A percentile compares a stretch with the other conserved stretches of the same genome.
Evolutionary conservation across 1,284 basidiomycete species (phyloP).

Genomic region (Psilocybe mexicana): DNA sequence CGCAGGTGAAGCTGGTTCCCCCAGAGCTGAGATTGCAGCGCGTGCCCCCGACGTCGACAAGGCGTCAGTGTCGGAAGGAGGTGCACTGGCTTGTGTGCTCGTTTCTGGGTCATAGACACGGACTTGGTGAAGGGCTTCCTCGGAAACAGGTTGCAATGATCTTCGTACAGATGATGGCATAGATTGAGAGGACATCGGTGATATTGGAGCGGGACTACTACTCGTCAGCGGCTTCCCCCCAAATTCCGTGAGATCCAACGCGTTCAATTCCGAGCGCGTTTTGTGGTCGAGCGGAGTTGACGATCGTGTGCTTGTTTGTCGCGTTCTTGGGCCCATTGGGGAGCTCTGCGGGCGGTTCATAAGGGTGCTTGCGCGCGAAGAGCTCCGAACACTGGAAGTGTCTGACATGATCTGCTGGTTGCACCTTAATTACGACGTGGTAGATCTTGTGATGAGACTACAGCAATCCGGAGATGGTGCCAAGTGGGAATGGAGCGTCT

Average conservation of each 20-base stretch:
- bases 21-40: neutral
- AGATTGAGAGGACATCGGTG: conserved; percentile 7
- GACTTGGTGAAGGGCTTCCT: conserved; percentile 12
- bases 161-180: conserved; percentile 10
- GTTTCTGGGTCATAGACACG: conserved; percentile 5
- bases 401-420: conserved; percentile 28
- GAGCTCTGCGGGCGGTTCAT: conserved; percentile 29
- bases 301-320: conserved; percentile 20
- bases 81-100: neutral
- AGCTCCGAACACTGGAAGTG: conserved; percentile 26
- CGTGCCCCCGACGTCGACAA: neutral
- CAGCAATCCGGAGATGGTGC: neutral
- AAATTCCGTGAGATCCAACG: conserved; percentile 17
- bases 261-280: conserved; percentile 6
- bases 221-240: conserved; percentile 4
- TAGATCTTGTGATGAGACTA: neutral
- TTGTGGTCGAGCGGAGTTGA: conserved; percentile 17
- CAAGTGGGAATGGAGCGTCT: neutral
- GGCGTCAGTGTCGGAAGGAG: neutral
- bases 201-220: conserved; percentile 7
- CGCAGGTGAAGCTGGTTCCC: neutral
- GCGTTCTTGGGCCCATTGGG: conserved; percentile 36
- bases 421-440: neutral
- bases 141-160: conserved; percentile 18
- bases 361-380: conserved; percentile 28